These are phyloP conservation scores for Gossypium trilobum DNA, from an alignment of 441 rosid genomes.

Conservation along the genomic window DNA sequence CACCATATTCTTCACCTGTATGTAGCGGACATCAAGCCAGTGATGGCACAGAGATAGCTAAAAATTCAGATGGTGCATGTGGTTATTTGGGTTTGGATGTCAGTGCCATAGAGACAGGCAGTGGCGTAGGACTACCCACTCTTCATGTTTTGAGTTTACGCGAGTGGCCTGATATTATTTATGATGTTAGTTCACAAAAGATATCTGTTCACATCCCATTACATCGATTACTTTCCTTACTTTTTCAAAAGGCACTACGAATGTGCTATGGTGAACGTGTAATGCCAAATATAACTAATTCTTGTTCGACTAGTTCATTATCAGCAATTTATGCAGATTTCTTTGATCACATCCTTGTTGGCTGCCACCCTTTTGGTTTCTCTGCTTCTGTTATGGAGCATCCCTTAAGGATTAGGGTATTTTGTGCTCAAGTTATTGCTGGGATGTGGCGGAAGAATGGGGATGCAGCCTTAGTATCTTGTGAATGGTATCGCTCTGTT, in stretches of 20 bases:
- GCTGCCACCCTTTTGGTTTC: constrained; percentile 71
- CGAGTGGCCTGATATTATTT: constrained; percentile 66
- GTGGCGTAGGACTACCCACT: constrained; percentile 27
- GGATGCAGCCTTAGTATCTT: constrained; percentile 60
- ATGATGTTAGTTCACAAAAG: constrained; percentile 78
- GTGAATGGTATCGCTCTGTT: constrained; percentile 82
- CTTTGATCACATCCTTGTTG: constrained; percentile 53
- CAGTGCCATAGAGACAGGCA: constrained; percentile 32
- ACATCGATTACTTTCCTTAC: constrained; percentile 74
- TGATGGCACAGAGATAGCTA: constrained; percentile 35
- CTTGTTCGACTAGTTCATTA: constrained; percentile 26
- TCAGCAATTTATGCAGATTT: constrained; percentile 37
- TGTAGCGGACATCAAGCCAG: constrained; percentile 25
- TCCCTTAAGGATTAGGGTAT: constrained; percentile 81
- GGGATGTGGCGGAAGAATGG: constrained; percentile 98
- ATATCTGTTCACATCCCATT: constrained; percentile 80
- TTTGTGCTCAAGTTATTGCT: constrained; percentile 84
- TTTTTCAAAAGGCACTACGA: constrained; percentile 62
- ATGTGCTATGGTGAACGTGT: constrained; percentile 56
- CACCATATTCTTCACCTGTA: constrained; percentile 27
- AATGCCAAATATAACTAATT: constrained; percentile 19
- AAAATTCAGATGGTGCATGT: constrained; percentile 28
- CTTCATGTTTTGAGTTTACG: constrained; percentile 39
- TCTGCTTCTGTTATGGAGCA: constrained; percentile 86
- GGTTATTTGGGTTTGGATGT: constrained; percentile 28